These are phyloP conservation scores for Exophiala xenobiotica DNA, from an alignment of 2,329 filamentous ascomycete genomes.

Conservation along the genomic window DNA sequence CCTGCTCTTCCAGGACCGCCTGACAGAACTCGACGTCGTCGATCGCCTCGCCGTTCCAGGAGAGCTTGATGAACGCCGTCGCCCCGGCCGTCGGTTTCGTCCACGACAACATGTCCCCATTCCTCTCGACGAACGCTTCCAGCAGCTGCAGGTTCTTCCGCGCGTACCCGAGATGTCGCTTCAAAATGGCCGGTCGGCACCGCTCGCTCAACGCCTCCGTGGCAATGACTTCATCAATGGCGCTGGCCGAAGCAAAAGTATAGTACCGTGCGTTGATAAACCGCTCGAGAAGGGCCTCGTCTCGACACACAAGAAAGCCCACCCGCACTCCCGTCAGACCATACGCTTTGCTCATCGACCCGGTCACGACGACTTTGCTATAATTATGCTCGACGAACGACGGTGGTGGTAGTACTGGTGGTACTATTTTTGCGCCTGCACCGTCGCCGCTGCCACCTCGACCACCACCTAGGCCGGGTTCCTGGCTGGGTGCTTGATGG, in stretches of 20 bases:
- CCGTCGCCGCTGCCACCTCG: too few species aligned
- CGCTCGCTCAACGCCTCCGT: conserved; percentile 67
- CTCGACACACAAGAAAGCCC: conserved; percentile 78
- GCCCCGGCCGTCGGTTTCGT: conserved; percentile 74
- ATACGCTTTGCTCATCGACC: conserved; percentile 85
- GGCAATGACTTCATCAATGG: conserved; percentile 76
- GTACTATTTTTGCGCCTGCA: too few species aligned
- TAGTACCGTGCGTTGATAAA: conserved; percentile 72
- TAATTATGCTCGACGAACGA: conserved; percentile 54
- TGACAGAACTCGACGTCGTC: conserved; percentile 71
- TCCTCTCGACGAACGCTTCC: conserved; percentile 63
- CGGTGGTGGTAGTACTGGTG: too few species aligned
- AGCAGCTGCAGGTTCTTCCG: conserved; percentile 65
- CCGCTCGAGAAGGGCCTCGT: conserved; percentile 60
- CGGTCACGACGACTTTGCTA: conserved; percentile 67
- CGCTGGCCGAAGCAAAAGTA: conserved; percentile 80
- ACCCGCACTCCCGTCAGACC: conserved; percentile 76
- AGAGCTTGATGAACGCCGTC: conserved; percentile 73
- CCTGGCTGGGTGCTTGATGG: conserved; percentile 58
- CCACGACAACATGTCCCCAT: conserved; percentile 62
- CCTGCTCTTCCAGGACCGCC: conserved; percentile 65
- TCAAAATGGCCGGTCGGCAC: conserved; percentile 62
- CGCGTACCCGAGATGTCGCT: conserved; percentile 65
- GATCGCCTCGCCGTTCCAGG: conserved; percentile 55
- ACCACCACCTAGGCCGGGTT: too few species aligned